Evolutionary conservation across 1,139 yeast species (phyloP), one percentile per base, ranked within the genome.

Genomic region (Kodamaea suecica): DNA sequence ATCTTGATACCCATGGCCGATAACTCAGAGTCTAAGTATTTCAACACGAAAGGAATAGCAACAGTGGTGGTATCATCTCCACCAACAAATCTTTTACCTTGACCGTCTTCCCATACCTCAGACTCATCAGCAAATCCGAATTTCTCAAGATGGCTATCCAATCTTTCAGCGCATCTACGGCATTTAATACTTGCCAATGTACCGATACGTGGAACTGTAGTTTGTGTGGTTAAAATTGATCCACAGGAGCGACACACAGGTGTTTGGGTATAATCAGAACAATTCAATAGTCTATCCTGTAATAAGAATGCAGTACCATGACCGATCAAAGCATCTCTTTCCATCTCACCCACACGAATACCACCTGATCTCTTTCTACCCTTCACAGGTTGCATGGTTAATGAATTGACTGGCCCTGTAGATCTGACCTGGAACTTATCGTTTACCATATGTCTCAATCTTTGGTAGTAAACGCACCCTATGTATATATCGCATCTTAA

Each of bases 261-360:
- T 0, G 96, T 80, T 57, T 88, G 96, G 1, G 97, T 79, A 67
- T 94, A 94, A 63, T 92, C 99, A 14, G 96, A 85, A 59, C 96
- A 88, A 64, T 94, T 92, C 60, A 94, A 74, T 56, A 92, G 73
- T 65, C 99, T 83, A 60, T 92, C 99, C 62, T 92, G 98, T 49
- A 92, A 70, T 54, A 92, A 69, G 78, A 78, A 92, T 1, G 98
- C 88, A n/a, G 98, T 84, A 66, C 98, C 99, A 58, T 94, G 98
- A 43, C 98, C 99, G 59, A 92, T 88, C 52, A 92, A 72, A 2
- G 98, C 98, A 73, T 92, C 99, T 70, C 98, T 85, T 69, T 92
- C 99, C 99, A 92, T 92, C 64, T 92, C 98, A 60, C 98, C 98
- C 27, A 92, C 95, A 75, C 99, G 95, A 51, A 92, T 92, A 83